phyloP scores from a whole-genome alignment of 495 filamentous ascomycete species.

The Neurospora sp. region DNA sequence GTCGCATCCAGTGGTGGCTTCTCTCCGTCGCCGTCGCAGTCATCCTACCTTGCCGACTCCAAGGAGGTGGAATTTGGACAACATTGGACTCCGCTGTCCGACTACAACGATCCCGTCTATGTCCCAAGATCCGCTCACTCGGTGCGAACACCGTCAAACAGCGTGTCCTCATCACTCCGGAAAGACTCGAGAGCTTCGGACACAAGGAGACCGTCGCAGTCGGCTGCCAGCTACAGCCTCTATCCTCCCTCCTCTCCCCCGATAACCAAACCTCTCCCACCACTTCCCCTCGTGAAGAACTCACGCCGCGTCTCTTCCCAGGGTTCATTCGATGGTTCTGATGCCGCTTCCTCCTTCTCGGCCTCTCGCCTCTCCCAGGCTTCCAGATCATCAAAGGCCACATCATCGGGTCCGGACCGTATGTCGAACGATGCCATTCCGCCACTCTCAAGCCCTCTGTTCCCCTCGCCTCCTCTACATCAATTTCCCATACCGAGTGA shows the following conservation, averaged over 20 bases:
- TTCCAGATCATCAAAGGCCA: conserved; percentile 1
- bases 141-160: neutral
- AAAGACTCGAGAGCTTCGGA: conserved; percentile 15
- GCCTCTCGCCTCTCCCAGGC: conserved; percentile 10
- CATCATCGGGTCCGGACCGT: conserved; percentile 2
- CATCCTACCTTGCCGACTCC: neutral
- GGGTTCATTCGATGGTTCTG: conserved; percentile 10
- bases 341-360: conserved; percentile 5
- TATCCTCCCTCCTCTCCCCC: conserved; percentile 14
- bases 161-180: conserved; percentile 4
- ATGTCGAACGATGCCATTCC: neutral
- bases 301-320: conserved; percentile 11
- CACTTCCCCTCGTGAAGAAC: conserved; percentile 8
- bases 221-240: conserved; percentile 13
- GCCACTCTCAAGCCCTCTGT: neutral
- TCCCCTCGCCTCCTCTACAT: neutral
- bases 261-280: conserved; percentile 16
- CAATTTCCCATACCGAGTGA: neutral
- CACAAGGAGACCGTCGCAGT: conserved; percentile 11
- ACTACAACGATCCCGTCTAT: conserved; percentile 4
- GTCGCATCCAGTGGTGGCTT: neutral
- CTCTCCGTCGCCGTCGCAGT: neutral
- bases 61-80: conserved; percentile 1
- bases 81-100: conserved; percentile 1
- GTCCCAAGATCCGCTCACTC: conserved; percentile 4